Base-by-base conservation (phyloP, 441 rosid genomes). In the Arabidopsis lyrata region DNA sequence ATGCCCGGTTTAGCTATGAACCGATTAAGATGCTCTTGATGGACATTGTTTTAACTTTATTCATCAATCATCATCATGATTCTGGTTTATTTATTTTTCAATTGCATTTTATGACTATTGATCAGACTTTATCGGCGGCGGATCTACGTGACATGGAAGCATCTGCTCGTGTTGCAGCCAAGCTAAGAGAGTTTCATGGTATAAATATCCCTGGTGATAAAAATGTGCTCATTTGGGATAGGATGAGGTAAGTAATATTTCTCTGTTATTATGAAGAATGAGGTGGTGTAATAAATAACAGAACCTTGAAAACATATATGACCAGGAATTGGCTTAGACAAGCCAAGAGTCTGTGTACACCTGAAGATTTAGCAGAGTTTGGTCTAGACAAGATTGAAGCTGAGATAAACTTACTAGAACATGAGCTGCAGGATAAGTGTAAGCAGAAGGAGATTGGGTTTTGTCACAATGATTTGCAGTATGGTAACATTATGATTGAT, bases 381-480 rank as follows among this genome's bases (percentile, higher is more conserved):
- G 58, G 76, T 34, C 75, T 95, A 78, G 84, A 86, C 70, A 63
- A 34, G 53, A 72, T 90, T 13, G 90, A 77, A 73, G 83, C 76
- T 54, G 97, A 92, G 80, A 85, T 88, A 47, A 55, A 39, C 69
- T 47, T 78, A 65, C 78, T 89, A n/a, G 92, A 89, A 84, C 78
- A 79, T 66, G 87, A 82, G 76, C 54, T 94, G 70, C 75, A 84
- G 0, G 53, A 54, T 22, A 36, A 14, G 44, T 8, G 20, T 66
- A 64, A 81, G 1, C 13, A 66, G 69, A 87, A 89, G 20, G 83
- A 83, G 59, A 75, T 89, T 38, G 90, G 94, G 15, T 94, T 94
- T 81, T 90, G 96, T 77, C 99, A 90, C 78, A 95, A 89, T 80
- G 97, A 92, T 72, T 82, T 94, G 80, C 99, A 92, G 65, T 92